A percentile compares a stretch with the other conserved stretches of the same genome.
Evolutionary conservation across 345 rosid genomes (phyloP).

Genomic region (Heritiera littoralis): DNA sequence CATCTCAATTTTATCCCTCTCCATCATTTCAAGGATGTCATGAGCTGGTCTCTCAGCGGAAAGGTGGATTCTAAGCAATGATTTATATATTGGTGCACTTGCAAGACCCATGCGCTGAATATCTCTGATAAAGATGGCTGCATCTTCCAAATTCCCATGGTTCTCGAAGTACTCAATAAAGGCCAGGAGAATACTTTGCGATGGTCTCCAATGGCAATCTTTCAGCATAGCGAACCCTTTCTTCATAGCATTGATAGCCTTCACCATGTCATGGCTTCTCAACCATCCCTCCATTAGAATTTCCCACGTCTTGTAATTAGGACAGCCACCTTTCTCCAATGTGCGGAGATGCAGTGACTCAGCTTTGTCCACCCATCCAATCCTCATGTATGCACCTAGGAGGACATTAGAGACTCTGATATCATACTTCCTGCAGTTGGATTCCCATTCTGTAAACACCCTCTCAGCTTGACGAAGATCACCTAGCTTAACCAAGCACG

Average conservation of each 20-base stretch:
- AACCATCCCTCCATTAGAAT: conserved; percentile 52
- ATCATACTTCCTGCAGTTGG: conserved; percentile 35
- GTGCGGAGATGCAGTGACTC: conserved; percentile 38
- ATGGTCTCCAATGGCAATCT: conserved; percentile 59
- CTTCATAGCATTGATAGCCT: conserved; percentile 59
- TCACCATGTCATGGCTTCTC: conserved; percentile 44
- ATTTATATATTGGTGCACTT: conserved; percentile 34
- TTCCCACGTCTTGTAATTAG: conserved; percentile 58
- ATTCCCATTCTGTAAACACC: conserved; percentile 56
- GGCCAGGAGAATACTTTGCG: conserved; percentile 39
- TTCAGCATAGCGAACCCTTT: conserved; percentile 44
- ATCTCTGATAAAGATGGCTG: conserved; percentile 39
- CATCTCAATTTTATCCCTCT: conserved; percentile 42
- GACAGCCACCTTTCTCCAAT: conserved; percentile 56
- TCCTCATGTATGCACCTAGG: conserved; percentile 50
- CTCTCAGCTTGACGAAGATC: conserved; percentile 57
- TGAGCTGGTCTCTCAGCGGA: conserved; percentile 38
- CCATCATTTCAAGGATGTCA: conserved; percentile 58
- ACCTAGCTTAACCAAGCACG: conserved; percentile 52
- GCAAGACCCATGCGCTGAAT: conserved; percentile 50
- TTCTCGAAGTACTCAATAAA: conserved; percentile 55
- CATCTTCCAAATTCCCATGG: conserved; percentile 48
- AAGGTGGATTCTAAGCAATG: conserved; percentile 49
- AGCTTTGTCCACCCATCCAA: conserved; percentile 59
- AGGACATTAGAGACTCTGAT: conserved; percentile 46